A percentile compares a stretch with the other conserved stretches of the same genome.
Conservation (phyloP, 768 basidiomycete species). For the Suillus luteus region DNA sequence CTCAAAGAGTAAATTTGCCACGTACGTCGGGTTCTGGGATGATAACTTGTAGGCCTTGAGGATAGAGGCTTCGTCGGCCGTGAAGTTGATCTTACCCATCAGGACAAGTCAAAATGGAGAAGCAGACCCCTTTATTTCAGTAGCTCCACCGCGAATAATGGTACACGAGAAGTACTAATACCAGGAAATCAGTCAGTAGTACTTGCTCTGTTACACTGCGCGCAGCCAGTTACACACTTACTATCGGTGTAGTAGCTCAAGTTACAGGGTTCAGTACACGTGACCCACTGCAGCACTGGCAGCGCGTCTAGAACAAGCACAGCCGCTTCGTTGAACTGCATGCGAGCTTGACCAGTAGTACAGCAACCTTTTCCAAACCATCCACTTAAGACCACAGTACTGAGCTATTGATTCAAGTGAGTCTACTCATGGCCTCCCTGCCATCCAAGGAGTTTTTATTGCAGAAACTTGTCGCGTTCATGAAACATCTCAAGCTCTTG, state of each 20-base stretch:
- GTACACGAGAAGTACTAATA: background rate
- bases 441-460: background rate
- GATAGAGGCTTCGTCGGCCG: conserved; percentile 78
- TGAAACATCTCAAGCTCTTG: background rate
- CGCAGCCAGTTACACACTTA: background rate
- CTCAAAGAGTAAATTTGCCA: background rate
- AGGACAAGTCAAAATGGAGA: background rate
- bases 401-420: background rate
- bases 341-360: background rate
- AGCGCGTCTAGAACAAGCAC: too few relatives aligned
- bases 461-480: background rate
- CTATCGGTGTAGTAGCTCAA: background rate
- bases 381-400: background rate
- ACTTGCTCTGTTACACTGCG: background rate
- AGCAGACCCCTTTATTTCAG: background rate
- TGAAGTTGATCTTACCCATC: conserved; percentile 67
- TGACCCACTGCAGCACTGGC: background rate
- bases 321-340: too few relatives aligned
- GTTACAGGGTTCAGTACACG: background rate
- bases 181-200: background rate
- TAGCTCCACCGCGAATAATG: background rate
- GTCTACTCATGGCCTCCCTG: background rate
- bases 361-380: background rate
- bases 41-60: conserved; percentile 89
- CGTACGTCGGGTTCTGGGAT: conserved; percentile 72